These are phyloP conservation scores for Coemansia guatemalensis DNA, from an alignment of 192 early-diverging fungal species.

Conservation along the genomic window DNA sequence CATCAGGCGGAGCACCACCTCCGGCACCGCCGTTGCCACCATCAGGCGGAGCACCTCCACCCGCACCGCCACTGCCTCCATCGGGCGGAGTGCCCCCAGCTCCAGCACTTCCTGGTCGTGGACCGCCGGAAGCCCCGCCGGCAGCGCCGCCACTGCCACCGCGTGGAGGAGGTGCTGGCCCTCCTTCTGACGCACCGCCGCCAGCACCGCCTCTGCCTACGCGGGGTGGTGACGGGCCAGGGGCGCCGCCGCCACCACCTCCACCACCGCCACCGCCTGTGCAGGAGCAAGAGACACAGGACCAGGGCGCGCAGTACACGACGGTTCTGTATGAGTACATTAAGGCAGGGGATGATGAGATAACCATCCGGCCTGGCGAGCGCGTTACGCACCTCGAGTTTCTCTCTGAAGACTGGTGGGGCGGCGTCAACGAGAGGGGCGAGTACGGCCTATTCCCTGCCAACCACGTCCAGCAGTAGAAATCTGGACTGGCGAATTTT, in stretches of 20 bases:
- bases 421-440: constrained; percentile 62
- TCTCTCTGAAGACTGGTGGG: constrained; percentile 92
- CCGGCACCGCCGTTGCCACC: constrained; percentile 12
- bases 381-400: constrained; percentile 77
- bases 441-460: constrained; percentile 74
- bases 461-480: constrained; percentile 50
- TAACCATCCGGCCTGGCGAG: constrained; percentile 76
- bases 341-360: constrained; percentile 84
- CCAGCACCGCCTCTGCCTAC: constrained; percentile 18
- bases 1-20: constrained; percentile 6
- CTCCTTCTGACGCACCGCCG: constrained; percentile 5
- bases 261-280: constrained; percentile 21
- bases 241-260: constrained; percentile 10
- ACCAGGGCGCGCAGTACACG: constrained; percentile 50
- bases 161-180: constrained; percentile 5
- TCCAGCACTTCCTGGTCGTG: constrained; percentile 3
- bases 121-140: constrained; percentile 3
- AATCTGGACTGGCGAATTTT: not conserved
- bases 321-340: constrained; percentile 81
- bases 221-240: not conserved
- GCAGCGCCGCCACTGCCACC: constrained; percentile 19
- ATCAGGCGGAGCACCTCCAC: constrained; percentile 1
- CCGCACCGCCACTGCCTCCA: constrained; percentile 21
- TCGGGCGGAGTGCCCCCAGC: constrained; percentile 1
- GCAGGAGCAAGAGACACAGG: constrained; percentile 15